Conservation (phyloP, 257 asterid genomes). For the Jacaranda mimosifolia region DNA sequence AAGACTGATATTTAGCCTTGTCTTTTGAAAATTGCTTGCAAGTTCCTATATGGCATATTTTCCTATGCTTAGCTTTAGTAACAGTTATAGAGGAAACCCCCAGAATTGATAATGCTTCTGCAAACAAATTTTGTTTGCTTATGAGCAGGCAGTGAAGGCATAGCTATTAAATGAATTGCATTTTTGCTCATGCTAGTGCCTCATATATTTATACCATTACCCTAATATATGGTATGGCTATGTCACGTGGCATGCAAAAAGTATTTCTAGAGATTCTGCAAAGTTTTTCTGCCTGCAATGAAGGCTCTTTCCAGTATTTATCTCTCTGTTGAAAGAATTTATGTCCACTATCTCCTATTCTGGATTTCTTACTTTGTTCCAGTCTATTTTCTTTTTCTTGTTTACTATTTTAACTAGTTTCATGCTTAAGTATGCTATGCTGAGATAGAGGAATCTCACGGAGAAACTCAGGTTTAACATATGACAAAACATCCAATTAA, state of each 20-base stretch:
- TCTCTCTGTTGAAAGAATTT: conserved; percentile 32
- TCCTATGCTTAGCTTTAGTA: not conserved
- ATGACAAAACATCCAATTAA: not conserved
- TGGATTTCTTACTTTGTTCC: conserved; percentile 9
- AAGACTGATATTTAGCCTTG: conserved; percentile 90
- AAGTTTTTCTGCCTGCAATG: too few species aligned
- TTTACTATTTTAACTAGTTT: conserved; percentile 23
- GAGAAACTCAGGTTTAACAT: conserved; percentile 74
- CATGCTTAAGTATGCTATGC: conserved; percentile 80
- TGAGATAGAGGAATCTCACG: conserved; percentile 95
- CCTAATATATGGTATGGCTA: conserved; percentile 98
- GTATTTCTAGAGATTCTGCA: conserved; percentile 74
- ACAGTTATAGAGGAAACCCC: conserved; percentile 55
- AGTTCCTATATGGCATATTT: conserved; percentile 85
- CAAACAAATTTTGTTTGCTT: conserved; percentile 79
- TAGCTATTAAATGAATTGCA: conserved; percentile 24
- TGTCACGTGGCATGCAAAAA: conserved; percentile 92
- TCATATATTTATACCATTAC: conserved; percentile 91
- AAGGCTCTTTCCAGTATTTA: conserved; percentile 51
- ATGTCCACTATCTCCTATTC: conserved; percentile 18
- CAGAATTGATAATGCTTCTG: conserved; percentile 85
- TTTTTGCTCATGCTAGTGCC: conserved; percentile 68
- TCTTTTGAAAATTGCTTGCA: conserved; percentile 81
- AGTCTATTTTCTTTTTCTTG: not conserved
- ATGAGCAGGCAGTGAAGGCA: conserved; percentile 79